Evolutionary conservation across 495 filamentous ascomycete genomes (phyloP), one percentile per base, ranked within the genome.

Genomic region (Neurospora terricola): DNA sequence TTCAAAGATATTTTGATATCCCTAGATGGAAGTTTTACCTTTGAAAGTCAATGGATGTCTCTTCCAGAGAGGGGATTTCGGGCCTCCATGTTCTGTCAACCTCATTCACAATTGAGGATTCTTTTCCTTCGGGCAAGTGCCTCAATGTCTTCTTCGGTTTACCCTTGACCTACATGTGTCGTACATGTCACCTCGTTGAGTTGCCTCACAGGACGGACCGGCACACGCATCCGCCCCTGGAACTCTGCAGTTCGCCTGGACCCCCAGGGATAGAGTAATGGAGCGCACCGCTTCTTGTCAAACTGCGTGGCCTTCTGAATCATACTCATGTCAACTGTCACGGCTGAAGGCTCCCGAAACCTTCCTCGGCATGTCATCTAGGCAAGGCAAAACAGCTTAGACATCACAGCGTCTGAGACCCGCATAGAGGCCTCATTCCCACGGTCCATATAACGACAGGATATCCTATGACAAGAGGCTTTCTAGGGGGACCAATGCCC

Each of bases 131-230:
- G 54, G 54, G 14, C 54, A 66, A 66, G 27, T 66, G 54, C 27
- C 54, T 66, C 54, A 16, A 9, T 66, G 27, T 36, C 27, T 18
- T 66, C 27, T 66, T 66, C 27, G 14, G 6, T 18, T 18, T 72
- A 69, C 43, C 45, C 70, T 78, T 77, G 75, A 76, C 75, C 74
- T 78, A 78, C 75, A 77, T 80, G 70, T 38, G 73, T 70, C 73
- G 71, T 77, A 70, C 75, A 76, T 71, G 74, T 34, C 40, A 45
- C 74, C 38, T 73, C 39, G 54, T 27, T 70, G 72, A 66, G 72
- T 59, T 39, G 71, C 62, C 72, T 70, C 72, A 54, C 73, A 62
- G 23, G 23, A 34, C 68, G 45, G 71, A 69, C 42, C 37, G 54
- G 70, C 71, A 73, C 71, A 73, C 69, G 75, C 73, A 73, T 69